Conservation (phyloP, 768 basidiomycete genomes). For the Symmetrospora coprosmae region DNA sequence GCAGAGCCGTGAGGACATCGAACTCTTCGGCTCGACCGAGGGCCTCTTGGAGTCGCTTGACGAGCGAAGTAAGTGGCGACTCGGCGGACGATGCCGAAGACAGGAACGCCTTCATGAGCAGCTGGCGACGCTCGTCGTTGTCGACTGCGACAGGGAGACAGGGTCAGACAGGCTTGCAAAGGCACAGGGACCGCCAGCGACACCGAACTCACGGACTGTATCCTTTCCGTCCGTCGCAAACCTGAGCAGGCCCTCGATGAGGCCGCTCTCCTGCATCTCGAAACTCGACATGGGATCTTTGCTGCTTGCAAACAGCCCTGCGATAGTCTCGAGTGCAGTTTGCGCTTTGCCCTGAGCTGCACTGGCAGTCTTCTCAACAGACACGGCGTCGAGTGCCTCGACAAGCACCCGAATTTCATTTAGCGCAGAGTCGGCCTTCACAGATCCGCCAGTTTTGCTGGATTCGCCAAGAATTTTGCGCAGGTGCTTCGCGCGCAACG, state of each 20-base stretch:
- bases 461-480: slow-evolving; percentile 47
- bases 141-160: slow-evolving; percentile 43
- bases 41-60: slow-evolving; percentile 92
- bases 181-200: too few relatives aligned
- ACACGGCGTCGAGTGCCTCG: slow-evolving; percentile 43
- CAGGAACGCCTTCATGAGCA: slow-evolving; percentile 66
- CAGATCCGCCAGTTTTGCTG: slow-evolving; percentile 42
- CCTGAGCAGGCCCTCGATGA: slow-evolving; percentile 69
- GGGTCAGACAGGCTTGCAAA: too few relatives aligned
- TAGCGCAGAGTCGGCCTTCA: slow-evolving; percentile 30
- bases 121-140: slow-evolving; percentile 53
- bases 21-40: slow-evolving; percentile 89
- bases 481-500: slow-evolving; percentile 76
- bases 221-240: slow-evolving; percentile 48
- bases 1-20: slow-evolving; percentile 70
- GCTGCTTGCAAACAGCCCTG: slow-evolving; percentile 55
- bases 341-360: slow-evolving; percentile 45
- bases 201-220: slow-evolving; percentile 17
- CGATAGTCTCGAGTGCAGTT: too few relatives aligned
- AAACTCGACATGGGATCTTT: slow-evolving; percentile 71
- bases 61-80: slow-evolving; percentile 57
- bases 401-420: slow-evolving; percentile 49
- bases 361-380: slow-evolving; percentile 51
- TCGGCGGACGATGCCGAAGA: slow-evolving; percentile 43
- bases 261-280: slow-evolving; percentile 82